Conservation (phyloP, 306 rosid species). For the Prunus padus region DNA sequence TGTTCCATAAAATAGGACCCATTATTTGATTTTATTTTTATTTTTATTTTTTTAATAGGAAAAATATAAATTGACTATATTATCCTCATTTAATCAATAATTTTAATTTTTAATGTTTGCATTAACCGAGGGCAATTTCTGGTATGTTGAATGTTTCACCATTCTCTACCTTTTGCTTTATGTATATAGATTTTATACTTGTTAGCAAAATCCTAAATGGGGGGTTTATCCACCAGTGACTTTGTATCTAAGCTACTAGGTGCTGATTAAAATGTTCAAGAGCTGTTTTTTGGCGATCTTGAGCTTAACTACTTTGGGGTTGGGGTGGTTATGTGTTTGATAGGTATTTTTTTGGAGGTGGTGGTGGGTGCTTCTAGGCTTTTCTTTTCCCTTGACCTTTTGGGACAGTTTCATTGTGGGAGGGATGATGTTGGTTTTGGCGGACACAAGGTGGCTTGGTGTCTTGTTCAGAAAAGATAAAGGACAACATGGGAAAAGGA, state of each 20-base stretch:
- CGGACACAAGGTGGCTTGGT: background rate
- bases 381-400: background rate
- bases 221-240: background rate
- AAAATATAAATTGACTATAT: too few relatives aligned
- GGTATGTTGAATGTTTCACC: too few relatives aligned
- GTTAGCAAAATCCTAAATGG: background rate
- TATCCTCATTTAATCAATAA: too few relatives aligned
- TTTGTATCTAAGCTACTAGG: background rate
- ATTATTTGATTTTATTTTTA: too few relatives aligned
- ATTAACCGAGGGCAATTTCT: too few relatives aligned
- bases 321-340: background rate
- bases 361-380: background rate
- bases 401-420: background rate
- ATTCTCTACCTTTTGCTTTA: too few relatives aligned
- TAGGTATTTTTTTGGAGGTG: background rate
- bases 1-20: too few relatives aligned
- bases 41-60: too few relatives aligned
- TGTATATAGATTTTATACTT: background rate
- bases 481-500: background rate
- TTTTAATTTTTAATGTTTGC: too few relatives aligned
- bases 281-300: background rate
- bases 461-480: background rate
- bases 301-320: background rate
- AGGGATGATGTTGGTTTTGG: slow-evolving; percentile 3
- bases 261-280: too few relatives aligned